Conservation (phyloP, 225 moss, liverwort and hornwort genomes). For the Polytrichum formosum region DNA sequence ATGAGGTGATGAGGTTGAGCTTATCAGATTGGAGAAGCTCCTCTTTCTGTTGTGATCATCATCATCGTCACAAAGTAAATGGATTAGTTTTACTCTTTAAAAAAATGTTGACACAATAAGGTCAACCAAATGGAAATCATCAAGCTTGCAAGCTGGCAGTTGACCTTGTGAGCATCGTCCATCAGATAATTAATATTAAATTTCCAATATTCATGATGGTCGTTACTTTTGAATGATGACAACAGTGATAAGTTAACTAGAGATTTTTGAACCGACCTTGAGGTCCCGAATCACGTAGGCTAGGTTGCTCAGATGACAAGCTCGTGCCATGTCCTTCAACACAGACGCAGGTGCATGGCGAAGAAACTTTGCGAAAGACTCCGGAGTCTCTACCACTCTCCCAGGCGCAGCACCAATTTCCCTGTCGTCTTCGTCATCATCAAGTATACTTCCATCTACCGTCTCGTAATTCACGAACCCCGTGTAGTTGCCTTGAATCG, state of each 20-base stretch:
- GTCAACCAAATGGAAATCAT: too few relatives aligned
- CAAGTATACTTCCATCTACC: slow-evolving; percentile 14
- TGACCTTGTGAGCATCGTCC: too few relatives aligned
- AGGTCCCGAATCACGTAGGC: slow-evolving; percentile 44
- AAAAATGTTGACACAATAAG: too few relatives aligned
- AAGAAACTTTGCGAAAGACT: slow-evolving; percentile 37
- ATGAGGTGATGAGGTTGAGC: slow-evolving; percentile 39
- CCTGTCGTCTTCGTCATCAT: not conserved
- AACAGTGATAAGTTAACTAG: too few relatives aligned
- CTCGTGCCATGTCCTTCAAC: slow-evolving; percentile 33
- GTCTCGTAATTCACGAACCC: slow-evolving; percentile 9
- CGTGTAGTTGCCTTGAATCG: not conserved
- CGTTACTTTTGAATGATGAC: too few relatives aligned
- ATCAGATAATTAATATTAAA: too few relatives aligned
- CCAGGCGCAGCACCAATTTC: not conserved
- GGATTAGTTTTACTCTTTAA: not conserved
- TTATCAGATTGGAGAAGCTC: slow-evolving; percentile 34
- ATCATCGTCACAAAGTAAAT: not conserved
- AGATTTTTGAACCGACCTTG: slow-evolving; percentile 17
- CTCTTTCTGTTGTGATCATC: slow-evolving; percentile 18
- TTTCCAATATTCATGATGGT: too few relatives aligned
- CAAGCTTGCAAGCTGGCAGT: too few relatives aligned
- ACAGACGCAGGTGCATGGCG: slow-evolving; percentile 16
- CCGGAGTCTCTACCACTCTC: slow-evolving; percentile 16
- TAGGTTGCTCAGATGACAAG: slow-evolving; percentile 56